Evolutionary conservation across 1,139 yeast genomes (phyloP).

Genomic region (Lodderomyces oxycetoniae): DNA sequence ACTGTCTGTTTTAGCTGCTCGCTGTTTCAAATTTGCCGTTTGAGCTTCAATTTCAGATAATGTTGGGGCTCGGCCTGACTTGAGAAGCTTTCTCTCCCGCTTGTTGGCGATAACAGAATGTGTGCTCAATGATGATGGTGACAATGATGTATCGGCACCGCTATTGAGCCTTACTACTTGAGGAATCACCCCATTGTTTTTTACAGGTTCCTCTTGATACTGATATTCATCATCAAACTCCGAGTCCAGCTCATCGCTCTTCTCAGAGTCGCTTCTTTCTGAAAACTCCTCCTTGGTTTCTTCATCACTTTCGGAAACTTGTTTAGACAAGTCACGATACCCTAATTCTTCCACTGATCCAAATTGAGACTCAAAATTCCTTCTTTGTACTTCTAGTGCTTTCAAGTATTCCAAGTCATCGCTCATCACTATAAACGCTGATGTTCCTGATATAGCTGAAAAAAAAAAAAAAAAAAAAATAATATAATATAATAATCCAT

Average conservation of each 20-base stretch:
- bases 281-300: conserved; percentile 9
- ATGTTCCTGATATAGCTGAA: too few species aligned
- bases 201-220: conserved; percentile 25
- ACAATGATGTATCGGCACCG: conserved; percentile 20
- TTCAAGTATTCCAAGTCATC: conserved; percentile 41
- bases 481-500: background rate
- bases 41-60: conserved; percentile 29
- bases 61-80: conserved; percentile 42
- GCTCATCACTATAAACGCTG: conserved; percentile 17
- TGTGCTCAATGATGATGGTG: conserved; percentile 3
- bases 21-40: conserved; percentile 23
- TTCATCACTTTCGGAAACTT: conserved; percentile 9
- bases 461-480: conserved; percentile 6
- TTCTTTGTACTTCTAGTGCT: conserved; percentile 53
- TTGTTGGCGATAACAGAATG: conserved; percentile 21
- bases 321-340: conserved; percentile 45
- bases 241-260: background rate
- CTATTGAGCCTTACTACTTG: conserved; percentile 31
- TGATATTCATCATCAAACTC: conserved; percentile 11
- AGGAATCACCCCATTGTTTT: conserved; percentile 15
- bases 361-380: conserved; percentile 66
- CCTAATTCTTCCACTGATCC: conserved; percentile 60
- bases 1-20: conserved; percentile 27
- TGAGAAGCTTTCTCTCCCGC: conserved; percentile 29
- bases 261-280: conserved; percentile 4